Base-by-base conservation (phyloP, 2,329 filamentous ascomycete genomes). In the Xylogone sp. region DNA sequence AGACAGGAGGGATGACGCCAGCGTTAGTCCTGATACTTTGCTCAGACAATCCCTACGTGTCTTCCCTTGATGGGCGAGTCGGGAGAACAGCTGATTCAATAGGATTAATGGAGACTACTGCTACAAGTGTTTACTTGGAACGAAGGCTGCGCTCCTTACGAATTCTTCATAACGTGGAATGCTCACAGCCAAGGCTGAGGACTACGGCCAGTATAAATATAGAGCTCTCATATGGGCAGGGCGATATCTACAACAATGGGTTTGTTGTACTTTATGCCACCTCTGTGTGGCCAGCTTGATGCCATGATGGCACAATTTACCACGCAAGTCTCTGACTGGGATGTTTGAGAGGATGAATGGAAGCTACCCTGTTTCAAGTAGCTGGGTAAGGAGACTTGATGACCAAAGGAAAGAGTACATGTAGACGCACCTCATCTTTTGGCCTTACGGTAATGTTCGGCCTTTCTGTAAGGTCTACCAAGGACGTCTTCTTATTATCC, bases 191-290 rank as follows among this genome's bases (percentile, higher is more conserved):
- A n/a, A n/a, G n/a, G n/a, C n/a, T n/a, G n/a, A n/a, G n/a, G n/a
- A n/a, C n/a, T n/a, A n/a, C n/a, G n/a, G n/a, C n/a, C n/a, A n/a
- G n/a, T n/a, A n/a, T n/a, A n/a, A n/a, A n/a, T n/a, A n/a, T n/a
- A n/a, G n/a, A n/a, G n/a, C n/a, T n/a, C 64, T 73, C 76, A 81
- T 19, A 84, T 72, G 0, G 86, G 85, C 54, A 94, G 71, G 57
- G 91, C 83, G 24, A 95, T 63, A 65, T 96, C 89, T 12, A 96
- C 83, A n/a, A 95, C 85, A 58, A 95, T 86, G 19, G 90, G 86
- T 65, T 91, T 88, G 68, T 92, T 84, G 69, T 88, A 83, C 55
- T 69, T 75, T 66, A 84, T 88, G 16, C 82, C 82, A 1, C 74
- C 77, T 1, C 60, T 79, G 56, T 87, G 83, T 46, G 85, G 85